A percentile compares a stretch with the other conserved stretches of the same genome.
These are phyloP conservation scores for Candida hungchunana DNA, from an alignment of 805 yeast genomes.

Conservation along the genomic window DNA sequence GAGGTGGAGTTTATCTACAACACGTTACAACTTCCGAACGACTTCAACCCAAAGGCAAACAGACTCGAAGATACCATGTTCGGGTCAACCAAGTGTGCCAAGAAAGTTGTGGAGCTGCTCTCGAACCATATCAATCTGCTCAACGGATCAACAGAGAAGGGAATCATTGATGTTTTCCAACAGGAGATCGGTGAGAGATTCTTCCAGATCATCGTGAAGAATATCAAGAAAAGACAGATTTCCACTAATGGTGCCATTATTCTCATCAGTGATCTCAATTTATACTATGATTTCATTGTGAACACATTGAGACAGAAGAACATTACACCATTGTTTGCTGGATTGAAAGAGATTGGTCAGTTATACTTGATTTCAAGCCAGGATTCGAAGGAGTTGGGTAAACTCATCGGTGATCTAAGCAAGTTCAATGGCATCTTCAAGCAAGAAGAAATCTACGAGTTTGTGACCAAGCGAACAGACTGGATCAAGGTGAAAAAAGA, in stretches of 20 bases:
- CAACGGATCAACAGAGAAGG: constrained; percentile 79
- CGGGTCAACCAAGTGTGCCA: constrained; percentile 63
- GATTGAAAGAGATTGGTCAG: constrained; percentile 82
- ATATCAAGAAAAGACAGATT: constrained; percentile 66
- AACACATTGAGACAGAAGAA: constrained; percentile 55
- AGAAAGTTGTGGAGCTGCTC: constrained; percentile 55
- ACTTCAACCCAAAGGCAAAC: constrained; percentile 47
- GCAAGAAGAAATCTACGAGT: constrained; percentile 92
- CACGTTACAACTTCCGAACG: constrained; percentile 53
- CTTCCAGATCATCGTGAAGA: constrained; percentile 69
- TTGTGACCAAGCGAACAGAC: constrained; percentile 82
- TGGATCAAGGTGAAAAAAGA: constrained; percentile 74
- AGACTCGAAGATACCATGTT: constrained; percentile 24
- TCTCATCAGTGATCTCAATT: constrained; percentile 77
- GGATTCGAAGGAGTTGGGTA: constrained; percentile 82
- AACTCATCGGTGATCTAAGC: constrained; percentile 74
- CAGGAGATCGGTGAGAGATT: constrained; percentile 91
- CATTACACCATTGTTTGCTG: constrained; percentile 70
- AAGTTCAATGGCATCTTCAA: constrained; percentile 85
- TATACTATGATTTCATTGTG: constrained; percentile 68
- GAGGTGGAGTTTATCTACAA: constrained; percentile 66
- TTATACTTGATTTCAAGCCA: constrained; percentile 66
- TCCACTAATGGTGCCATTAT: constrained; percentile 80
- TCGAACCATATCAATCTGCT: constrained; percentile 69
- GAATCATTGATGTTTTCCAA: constrained; percentile 86